A percentile compares a stretch with the other conserved stretches of the same genome.
Conservation (phyloP, 1,139 yeast genomes). For the Hyphopichia fennica region DNA sequence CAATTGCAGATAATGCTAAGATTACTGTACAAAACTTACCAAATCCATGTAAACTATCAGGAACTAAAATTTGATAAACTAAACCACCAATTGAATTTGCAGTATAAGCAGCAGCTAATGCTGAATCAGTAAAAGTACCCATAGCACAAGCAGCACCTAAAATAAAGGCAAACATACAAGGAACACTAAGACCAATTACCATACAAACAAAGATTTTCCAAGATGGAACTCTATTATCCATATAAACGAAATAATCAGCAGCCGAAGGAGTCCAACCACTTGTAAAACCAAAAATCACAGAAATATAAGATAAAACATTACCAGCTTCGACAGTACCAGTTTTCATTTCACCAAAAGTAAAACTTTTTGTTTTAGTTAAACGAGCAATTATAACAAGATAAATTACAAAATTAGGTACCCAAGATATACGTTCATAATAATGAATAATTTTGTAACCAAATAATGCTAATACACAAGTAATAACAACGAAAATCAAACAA, state of each 20-base stretch:
- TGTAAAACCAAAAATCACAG: constrained; percentile 28
- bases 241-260: constrained; percentile 32
- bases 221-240: constrained; percentile 22
- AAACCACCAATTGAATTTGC: constrained; percentile 29
- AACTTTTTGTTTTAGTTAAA: constrained; percentile 21
- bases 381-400: constrained; percentile 28
- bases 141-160: constrained; percentile 34
- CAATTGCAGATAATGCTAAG: constrained; percentile 27
- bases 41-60: constrained; percentile 28
- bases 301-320: constrained; percentile 24
- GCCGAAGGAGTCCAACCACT: constrained; percentile 34
- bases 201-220: constrained; percentile 26
- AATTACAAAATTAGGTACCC: constrained; percentile 29
- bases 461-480: constrained; percentile 25
- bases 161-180: constrained; percentile 24
- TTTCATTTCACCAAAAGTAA: constrained; percentile 24
- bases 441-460: constrained; percentile 32
- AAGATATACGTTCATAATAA: constrained; percentile 26
- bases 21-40: constrained; percentile 31
- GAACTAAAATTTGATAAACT: constrained; percentile 27
- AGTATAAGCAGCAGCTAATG: constrained; percentile 19
- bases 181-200: constrained; percentile 27
- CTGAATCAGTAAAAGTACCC: constrained; percentile 18
- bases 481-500: constrained; percentile 27
- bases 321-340: constrained; percentile 41